These are phyloP conservation scores for Fusarium siculi DNA, from an alignment of 2,329 filamentous ascomycete genomes.

Conservation along the genomic window DNA sequence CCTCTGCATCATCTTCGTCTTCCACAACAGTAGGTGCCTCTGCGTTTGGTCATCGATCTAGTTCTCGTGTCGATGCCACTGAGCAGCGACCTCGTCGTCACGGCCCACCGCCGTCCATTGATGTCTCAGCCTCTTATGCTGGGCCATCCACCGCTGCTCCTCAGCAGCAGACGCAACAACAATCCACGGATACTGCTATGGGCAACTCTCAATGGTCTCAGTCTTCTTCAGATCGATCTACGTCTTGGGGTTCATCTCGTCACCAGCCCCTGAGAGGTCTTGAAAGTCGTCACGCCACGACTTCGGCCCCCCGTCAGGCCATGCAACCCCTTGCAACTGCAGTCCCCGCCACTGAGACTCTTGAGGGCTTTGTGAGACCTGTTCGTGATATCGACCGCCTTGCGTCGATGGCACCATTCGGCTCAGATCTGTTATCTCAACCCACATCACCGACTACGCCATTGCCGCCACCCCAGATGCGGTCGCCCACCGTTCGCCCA, in stretches of 20 bases:
- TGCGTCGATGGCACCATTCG: conserved; percentile 80
- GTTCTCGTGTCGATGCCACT: conserved; percentile 63
- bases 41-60: conserved; percentile 63
- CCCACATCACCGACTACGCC: conserved; percentile 92
- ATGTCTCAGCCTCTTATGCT: conserved; percentile 58
- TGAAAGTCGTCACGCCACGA: conserved; percentile 62
- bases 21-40: conserved; percentile 23
- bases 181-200: conserved; percentile 38
- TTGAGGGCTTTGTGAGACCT: conserved; percentile 81
- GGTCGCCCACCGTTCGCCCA: conserved; percentile 65
- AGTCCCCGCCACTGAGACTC: conserved; percentile 72
- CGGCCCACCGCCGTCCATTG: conserved; percentile 79
- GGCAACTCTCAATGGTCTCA: conserved; percentile 39
- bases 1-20: conserved; percentile 47
- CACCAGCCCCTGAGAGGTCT: conserved; percentile 63
- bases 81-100: conserved; percentile 77
- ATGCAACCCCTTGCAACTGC: conserved; percentile 74
- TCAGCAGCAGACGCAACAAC: conserved; percentile 35
- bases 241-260: conserved; percentile 49
- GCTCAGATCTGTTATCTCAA: conserved; percentile 82
- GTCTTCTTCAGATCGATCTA: conserved; percentile 38
- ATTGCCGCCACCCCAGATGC: conserved; percentile 71
- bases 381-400: conserved; percentile 85
- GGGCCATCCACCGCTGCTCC: conserved; percentile 50
- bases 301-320: conserved; percentile 59